These are phyloP conservation scores for Clonostachys byssicola DNA, from an alignment of 2,329 filamentous ascomycete genomes.

Conservation along the genomic window DNA sequence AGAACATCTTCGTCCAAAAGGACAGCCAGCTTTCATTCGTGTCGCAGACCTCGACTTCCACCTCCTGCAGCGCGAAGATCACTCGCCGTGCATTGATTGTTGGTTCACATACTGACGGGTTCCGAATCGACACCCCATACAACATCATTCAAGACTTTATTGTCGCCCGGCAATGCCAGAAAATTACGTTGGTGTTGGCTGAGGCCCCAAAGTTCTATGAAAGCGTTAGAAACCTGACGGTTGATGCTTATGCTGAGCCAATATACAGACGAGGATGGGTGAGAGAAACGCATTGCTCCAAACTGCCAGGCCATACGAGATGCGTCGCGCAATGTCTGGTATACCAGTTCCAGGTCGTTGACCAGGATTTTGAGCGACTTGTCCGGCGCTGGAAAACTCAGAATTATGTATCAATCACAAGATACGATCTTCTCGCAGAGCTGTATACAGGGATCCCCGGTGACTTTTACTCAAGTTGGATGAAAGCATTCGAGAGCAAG, in stretches of 20 bases:
- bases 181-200: conserved; percentile 44
- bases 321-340: conserved; percentile 37
- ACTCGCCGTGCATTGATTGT: conserved; percentile 35
- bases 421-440: conserved; percentile 8
- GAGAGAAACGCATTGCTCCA: conserved; percentile 20
- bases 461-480: conserved; percentile 5
- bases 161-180: conserved; percentile 21
- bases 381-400: conserved; percentile 8
- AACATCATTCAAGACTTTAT: conserved; percentile 42
- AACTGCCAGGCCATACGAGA: conserved; percentile 18
- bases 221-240: conserved; percentile 2
- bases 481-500: conserved; percentile 24
- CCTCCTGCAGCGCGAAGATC: conserved; percentile 27
- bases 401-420: conserved; percentile 15
- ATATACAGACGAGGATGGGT: conserved; percentile 5
- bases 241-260: not conserved
- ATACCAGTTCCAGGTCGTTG: conserved; percentile 28
- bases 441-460: conserved; percentile 1
- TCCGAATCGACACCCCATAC: conserved; percentile 42
- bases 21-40: conserved; percentile 32
- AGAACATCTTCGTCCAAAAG: conserved; percentile 32
- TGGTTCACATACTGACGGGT: conserved; percentile 12
- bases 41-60: conserved; percentile 30
- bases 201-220: conserved; percentile 46
- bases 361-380: conserved; percentile 15